These are phyloP conservation scores for Coriaria nepalensis DNA, from an alignment of 306 rosid genomes.

Conservation along the genomic window DNA sequence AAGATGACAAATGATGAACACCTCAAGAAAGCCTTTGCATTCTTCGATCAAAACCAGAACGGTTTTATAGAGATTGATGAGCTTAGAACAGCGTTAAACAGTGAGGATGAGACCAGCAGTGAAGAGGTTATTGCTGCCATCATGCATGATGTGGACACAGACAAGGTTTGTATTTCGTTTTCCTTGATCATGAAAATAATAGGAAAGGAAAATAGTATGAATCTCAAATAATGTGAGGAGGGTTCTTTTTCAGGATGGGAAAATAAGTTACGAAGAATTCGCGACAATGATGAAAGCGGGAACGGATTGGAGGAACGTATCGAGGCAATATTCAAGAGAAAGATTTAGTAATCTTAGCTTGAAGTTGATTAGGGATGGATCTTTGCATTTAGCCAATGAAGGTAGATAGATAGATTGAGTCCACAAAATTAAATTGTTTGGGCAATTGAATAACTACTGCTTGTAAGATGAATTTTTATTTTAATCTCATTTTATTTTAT, in stretches of 20 bases:
- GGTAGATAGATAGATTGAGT: slow-evolving; percentile 4
- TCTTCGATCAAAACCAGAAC: slow-evolving; percentile 54
- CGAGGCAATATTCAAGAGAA: slow-evolving; percentile 91
- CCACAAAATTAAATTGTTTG: too few species aligned
- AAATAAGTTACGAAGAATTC: slow-evolving; percentile 80
- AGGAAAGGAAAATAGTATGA: neutral
- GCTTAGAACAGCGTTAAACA: slow-evolving; percentile 46
- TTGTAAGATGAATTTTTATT: too few species aligned
- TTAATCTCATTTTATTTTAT: too few species aligned
- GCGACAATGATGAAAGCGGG: slow-evolving; percentile 95
- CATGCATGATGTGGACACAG: slow-evolving; percentile 84
- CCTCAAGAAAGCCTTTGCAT: slow-evolving; percentile 70
- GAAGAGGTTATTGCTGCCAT: slow-evolving; percentile 74
- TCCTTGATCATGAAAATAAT: too few species aligned
- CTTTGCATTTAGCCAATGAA: slow-evolving; percentile 43
- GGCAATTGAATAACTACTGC: too few species aligned
- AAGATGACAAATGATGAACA: slow-evolving; percentile 80
- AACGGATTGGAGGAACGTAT: slow-evolving; percentile 98
- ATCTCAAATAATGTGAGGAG: neutral
- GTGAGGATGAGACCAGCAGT: slow-evolving; percentile 40
- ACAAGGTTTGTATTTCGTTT: slow-evolving; percentile 42
- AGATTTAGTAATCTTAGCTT: slow-evolving; percentile 90
- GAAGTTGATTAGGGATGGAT: slow-evolving; percentile 87
- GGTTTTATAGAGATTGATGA: slow-evolving; percentile 76
- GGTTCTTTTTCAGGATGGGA: slow-evolving; percentile 48